A percentile compares a stretch with the other conserved stretches of the same genome.
Conservation (phyloP, 2,329 filamentous ascomycete species). For the Karstenula rhodostoma region DNA sequence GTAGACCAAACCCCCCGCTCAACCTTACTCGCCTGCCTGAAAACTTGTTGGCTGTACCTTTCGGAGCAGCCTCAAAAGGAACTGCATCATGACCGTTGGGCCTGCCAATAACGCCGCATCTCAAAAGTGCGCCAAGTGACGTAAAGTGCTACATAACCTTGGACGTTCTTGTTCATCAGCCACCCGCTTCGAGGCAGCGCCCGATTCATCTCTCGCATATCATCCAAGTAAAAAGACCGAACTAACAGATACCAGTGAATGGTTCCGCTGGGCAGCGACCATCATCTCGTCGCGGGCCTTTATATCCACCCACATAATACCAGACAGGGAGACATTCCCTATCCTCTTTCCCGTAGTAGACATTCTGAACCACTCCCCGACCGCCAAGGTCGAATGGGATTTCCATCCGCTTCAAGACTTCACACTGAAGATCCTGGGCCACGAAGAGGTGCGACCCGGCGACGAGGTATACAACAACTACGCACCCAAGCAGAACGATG, state of each 20-base stretch:
- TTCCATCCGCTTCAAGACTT: constrained; percentile 44
- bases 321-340: constrained; percentile 38
- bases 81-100: background rate
- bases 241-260: constrained; percentile 50
- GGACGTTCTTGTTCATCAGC: background rate
- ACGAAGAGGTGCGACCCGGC: constrained; percentile 44
- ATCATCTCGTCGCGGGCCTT: constrained; percentile 62
- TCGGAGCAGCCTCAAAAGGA: background rate
- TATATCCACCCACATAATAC: constrained; percentile 51
- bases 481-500: constrained; percentile 61
- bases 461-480: constrained; percentile 63
- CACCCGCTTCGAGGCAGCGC: background rate
- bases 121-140: background rate
- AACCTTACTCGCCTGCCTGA: background rate
- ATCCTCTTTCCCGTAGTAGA: constrained; percentile 62
- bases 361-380: constrained; percentile 57
- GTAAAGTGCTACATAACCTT: background rate
- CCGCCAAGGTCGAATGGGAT: constrained; percentile 59
- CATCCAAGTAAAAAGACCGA: background rate
- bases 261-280: constrained; percentile 60
- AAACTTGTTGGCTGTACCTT: background rate
- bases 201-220: background rate
- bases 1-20: background rate
- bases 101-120: background rate
- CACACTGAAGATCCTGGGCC: constrained; percentile 49